Base-by-base conservation (phyloP, 495 filamentous ascomycete genomes). In the Monascus purpureus region DNA sequence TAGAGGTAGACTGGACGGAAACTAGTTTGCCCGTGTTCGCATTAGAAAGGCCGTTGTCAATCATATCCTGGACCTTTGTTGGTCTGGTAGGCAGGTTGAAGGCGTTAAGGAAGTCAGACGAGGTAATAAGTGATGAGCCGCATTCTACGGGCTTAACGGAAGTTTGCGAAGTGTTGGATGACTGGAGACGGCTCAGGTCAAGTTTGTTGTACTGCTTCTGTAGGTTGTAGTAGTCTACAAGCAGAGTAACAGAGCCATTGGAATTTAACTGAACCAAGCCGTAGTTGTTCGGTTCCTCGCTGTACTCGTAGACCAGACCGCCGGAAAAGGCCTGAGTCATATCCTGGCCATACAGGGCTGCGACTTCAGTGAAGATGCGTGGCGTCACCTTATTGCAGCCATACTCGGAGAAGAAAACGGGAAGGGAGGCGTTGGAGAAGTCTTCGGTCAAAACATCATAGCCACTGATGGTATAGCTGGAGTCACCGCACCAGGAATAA, bases 341-440 rank as follows among this genome's bases (percentile, higher is more conserved):
- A 31, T 90, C 53, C 16, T 63, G 40, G 35, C 84, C 71, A 55
- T 96, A 94, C 43, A 96, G 66, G 26, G 77, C 69, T 33, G 58
- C 57, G 11, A 94, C 79, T 54, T 96, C 88, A 38, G 72, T 74
- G 64, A 93, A 96, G 39, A 72, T 41, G 47, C 90, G 82, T 12
- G 88, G 86, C 23, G 59, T 56, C 17, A 77, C 73, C 15, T 69
- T 60, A 68, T 94, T 96, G 70, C 90, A 97, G 39, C 90, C 90
- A 38, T 81, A 96, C 58, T 97, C 90, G 43, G 82, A 88, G 68
- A 92, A 94, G 73, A 96, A 94, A 33, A 95, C 70, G 13, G 88
- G 88, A 32, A 94, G 67, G 18, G 76, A 77, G 33, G 71, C 75
- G 39, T 70, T 70, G 32, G 54, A 51, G 63, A 96, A 92, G 45